Conservation (phyloP, 306 rosid species). For the Vigna radiata region DNA sequence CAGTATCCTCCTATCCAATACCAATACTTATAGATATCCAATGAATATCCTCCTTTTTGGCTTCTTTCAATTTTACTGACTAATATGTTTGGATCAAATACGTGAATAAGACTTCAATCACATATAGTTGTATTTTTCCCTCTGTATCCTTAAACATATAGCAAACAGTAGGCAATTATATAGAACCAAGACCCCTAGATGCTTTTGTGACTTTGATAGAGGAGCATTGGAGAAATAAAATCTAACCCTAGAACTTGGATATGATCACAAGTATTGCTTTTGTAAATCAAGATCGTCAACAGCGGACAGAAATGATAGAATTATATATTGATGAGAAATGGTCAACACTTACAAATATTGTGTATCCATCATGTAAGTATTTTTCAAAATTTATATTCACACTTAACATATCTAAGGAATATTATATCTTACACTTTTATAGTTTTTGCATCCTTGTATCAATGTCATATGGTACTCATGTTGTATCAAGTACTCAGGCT, state of each 20-base stretch:
- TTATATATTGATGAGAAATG: neutral
- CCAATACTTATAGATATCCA: neutral
- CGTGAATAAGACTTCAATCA: neutral
- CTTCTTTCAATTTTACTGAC: neutral
- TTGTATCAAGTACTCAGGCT: neutral
- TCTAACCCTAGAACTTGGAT: neutral
- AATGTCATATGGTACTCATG: neutral
- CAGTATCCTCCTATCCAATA: neutral
- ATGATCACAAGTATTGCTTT: neutral
- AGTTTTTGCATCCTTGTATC: neutral
- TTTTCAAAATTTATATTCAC: neutral
- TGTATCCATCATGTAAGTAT: neutral
- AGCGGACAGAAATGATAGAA: neutral
- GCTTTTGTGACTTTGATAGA: slow-evolving; percentile 11
- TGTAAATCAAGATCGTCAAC: neutral
- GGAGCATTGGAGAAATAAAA: neutral
- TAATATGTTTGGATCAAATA: neutral
- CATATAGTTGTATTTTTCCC: neutral
- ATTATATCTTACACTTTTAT: neutral
- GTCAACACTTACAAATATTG: neutral
- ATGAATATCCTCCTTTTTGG: neutral
- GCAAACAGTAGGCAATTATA: neutral
- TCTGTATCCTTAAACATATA: neutral
- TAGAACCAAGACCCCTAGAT: neutral
- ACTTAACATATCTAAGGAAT: neutral